Conservation (phyloP, 2,329 filamentous ascomycete genomes). For the Achaetomium macrosporum region DNA sequence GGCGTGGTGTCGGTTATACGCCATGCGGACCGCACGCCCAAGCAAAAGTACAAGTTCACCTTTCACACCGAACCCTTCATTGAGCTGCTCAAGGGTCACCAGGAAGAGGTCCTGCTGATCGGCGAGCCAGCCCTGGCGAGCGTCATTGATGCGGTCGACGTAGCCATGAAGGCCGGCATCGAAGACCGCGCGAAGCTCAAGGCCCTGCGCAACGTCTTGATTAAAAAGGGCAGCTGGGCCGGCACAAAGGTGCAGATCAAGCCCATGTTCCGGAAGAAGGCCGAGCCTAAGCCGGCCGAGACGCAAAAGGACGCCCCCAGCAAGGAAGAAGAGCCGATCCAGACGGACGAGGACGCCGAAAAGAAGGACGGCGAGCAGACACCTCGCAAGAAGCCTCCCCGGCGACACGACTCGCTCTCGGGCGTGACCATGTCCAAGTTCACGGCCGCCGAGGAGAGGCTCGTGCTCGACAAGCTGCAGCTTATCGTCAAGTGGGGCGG, state of each 20-base stretch:
- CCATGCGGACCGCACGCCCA: slow-evolving; percentile 93
- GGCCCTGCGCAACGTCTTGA: slow-evolving; percentile 75
- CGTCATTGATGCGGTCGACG: slow-evolving; percentile 80
- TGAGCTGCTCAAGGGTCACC: slow-evolving; percentile 86
- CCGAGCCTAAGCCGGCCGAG: slow-evolving; percentile 39
- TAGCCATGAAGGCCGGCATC: slow-evolving; percentile 69
- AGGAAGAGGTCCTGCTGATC: slow-evolving; percentile 91
- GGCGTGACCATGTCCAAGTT: slow-evolving; percentile 90
- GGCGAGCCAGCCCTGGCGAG: slow-evolving; percentile 84
- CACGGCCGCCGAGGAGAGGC: slow-evolving; percentile 84
- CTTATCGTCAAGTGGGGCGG: slow-evolving; percentile 99
- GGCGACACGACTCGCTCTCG: slow-evolving; percentile 76
- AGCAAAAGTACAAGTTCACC: slow-evolving; percentile 99
- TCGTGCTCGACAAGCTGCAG: slow-evolving; percentile 92
- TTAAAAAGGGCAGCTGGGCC: slow-evolving; percentile 88
- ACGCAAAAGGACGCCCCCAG: slow-evolving; percentile 26
- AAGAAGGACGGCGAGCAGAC: slow-evolving; percentile 19
- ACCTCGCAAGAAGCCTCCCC: slow-evolving; percentile 44
- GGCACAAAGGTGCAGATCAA: slow-evolving; percentile 99
- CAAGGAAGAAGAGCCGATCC: slow-evolving; percentile 19
- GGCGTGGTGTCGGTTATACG: slow-evolving; percentile 95
- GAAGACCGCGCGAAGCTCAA: slow-evolving; percentile 87
- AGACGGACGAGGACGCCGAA: slow-evolving; percentile 21
- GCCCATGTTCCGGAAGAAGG: slow-evolving; percentile 94
- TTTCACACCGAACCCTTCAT: slow-evolving; percentile 97